Conservation (phyloP, 805 yeast species). For the Wickerhamiella shivajii region DNA sequence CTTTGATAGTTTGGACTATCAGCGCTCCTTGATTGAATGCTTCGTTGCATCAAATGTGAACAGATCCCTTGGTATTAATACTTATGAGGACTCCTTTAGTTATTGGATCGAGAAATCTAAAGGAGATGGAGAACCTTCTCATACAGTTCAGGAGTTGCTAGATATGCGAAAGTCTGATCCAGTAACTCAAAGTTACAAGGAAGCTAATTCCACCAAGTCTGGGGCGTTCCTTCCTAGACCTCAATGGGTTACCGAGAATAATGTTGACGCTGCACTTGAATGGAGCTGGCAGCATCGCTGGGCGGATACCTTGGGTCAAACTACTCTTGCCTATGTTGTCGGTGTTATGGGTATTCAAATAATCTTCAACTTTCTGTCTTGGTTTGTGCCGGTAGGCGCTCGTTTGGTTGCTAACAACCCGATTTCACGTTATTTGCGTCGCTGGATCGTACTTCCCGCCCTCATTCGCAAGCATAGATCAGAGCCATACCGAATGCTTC, state of each 20-base stretch:
- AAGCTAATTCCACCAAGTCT: constrained; percentile 3
- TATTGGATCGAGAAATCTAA: background rate
- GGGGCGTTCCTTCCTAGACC: constrained; percentile 7
- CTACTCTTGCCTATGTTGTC: constrained; percentile 7
- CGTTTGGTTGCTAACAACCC: constrained; percentile 5
- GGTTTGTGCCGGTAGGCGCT: constrained; percentile 8
- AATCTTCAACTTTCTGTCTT: constrained; percentile 9
- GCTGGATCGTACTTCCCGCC: constrained; percentile 8
- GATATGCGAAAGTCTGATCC: constrained; percentile 1
- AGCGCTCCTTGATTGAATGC: constrained; percentile 5
- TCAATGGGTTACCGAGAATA: background rate
- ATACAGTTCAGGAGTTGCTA: constrained; percentile 1
- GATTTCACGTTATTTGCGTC: constrained; percentile 5
- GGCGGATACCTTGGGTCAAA: constrained; percentile 6
- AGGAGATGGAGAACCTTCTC: background rate
- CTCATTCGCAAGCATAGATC: constrained; percentile 6
- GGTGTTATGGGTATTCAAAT: constrained; percentile 9
- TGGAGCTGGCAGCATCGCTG: constrained; percentile 7
- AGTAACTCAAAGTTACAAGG: constrained; percentile 3
- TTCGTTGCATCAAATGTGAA: constrained; percentile 1
- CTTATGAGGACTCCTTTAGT: background rate
- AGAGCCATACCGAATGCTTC: constrained; percentile 1
- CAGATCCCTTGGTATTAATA: background rate
- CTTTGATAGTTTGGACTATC: constrained; percentile 1
- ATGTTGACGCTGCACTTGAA: constrained; percentile 1